These are phyloP conservation scores for Nothopassalora personata DNA, from an alignment of 2,329 filamentous ascomycete species.

Conservation along the genomic window DNA sequence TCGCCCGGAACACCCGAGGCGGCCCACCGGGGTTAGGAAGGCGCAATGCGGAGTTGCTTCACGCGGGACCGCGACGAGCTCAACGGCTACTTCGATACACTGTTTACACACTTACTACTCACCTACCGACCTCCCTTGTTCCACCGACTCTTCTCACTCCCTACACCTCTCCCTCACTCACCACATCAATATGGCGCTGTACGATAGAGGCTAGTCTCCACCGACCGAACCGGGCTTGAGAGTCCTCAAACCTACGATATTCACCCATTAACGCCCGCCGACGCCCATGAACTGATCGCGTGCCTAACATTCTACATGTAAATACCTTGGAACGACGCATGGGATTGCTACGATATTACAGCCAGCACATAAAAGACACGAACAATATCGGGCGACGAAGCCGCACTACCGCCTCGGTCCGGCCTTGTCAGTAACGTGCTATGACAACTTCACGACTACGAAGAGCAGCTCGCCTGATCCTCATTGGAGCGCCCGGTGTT, in stretches of 20 bases:
- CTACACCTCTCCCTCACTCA: not conserved
- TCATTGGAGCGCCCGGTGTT: conserved; percentile 92
- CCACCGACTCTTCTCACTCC: not conserved
- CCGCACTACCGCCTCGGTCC: not conserved
- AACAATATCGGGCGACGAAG: not conserved
- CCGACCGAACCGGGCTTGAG: conserved; percentile 6
- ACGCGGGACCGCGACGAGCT: not conserved
- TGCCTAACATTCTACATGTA: not conserved
- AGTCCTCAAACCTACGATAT: conserved; percentile 12
- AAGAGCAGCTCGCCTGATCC: conserved; percentile 79
- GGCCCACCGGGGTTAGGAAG: not conserved
- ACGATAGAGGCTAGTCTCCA: conserved; percentile 24
- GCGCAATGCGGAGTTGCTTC: not conserved
- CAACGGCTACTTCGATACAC: not conserved
- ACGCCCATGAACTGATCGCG: not conserved
- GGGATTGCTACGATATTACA: not conserved
- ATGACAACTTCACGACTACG: conserved; percentile 40
- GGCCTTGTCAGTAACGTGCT: conserved; percentile 1
- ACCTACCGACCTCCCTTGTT: not conserved
- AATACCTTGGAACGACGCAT: not conserved
- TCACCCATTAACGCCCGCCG: not conserved
- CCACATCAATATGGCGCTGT: conserved; percentile 17
- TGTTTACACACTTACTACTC: not conserved
- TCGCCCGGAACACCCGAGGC: not conserved
- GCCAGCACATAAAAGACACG: not conserved